A percentile compares a stretch with the other conserved stretches of the same genome.
Evolutionary conservation across 257 asterid species (phyloP).

Genomic region (Haberlea rhodopensis): DNA sequence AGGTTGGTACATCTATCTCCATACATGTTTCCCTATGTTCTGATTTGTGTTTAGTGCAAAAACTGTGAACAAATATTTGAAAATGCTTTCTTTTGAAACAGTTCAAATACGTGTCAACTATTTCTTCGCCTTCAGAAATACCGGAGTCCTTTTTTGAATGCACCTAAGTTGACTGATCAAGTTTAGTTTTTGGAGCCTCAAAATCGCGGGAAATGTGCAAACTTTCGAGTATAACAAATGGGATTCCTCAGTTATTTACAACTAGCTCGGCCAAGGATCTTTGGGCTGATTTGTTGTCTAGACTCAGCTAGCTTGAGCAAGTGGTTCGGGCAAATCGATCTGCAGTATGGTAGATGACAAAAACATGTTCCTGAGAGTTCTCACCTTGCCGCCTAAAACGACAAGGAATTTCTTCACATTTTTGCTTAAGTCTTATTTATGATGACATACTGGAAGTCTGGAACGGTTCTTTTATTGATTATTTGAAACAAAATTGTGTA

Average conservation of each 20-base stretch:
- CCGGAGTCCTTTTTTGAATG: slow-evolving; percentile 43
- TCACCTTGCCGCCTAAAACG: not conserved
- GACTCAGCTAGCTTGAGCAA: not conserved
- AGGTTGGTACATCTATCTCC: slow-evolving; percentile 28
- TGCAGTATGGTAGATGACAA: not conserved
- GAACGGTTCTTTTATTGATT: not conserved
- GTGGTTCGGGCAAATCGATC: not conserved
- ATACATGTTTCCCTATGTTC: not conserved
- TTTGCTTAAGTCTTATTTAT: too few species aligned
- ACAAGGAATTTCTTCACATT: not conserved
- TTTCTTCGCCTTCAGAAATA: too few species aligned
- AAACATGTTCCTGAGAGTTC: not conserved
- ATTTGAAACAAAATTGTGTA: not conserved
- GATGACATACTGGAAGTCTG: not conserved
- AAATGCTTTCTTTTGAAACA: slow-evolving; percentile 22
- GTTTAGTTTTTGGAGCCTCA: too few species aligned
- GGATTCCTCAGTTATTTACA: too few species aligned
- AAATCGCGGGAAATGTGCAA: too few species aligned
- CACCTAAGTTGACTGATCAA: not conserved
- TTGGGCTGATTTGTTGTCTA: not conserved
- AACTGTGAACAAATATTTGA: not conserved
- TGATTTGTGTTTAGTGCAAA: not conserved
- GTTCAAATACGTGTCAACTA: slow-evolving; percentile 41
- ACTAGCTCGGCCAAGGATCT: too few species aligned
- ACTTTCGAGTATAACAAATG: too few species aligned